Evolutionary conservation across 2,329 filamentous ascomycete genomes (phyloP), one percentile per base, ranked within the genome.

Genomic region (Colletotrichum sp.): DNA sequence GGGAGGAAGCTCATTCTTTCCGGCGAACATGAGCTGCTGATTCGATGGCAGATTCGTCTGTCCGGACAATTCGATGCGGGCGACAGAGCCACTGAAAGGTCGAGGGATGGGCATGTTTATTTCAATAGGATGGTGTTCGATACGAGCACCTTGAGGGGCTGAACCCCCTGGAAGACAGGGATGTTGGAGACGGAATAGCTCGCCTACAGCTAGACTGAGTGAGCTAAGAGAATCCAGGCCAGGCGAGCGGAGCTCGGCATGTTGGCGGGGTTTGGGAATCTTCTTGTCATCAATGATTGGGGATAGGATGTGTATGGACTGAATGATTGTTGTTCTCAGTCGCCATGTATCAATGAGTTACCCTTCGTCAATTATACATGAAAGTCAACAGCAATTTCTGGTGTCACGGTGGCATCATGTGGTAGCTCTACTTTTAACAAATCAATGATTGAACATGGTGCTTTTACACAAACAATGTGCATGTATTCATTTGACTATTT

Each of bases 1-100:
- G 4, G 87, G 83, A 63, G 87, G 87, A 58, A 87, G 82, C 21
- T 80, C 80, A 58, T 78, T 81, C 78, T 87, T 87, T 51, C 83
- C 88, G 12, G 24, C 8, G 27, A 8, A 21, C 27, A 57, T 34
- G 21, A 11, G n/a, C 21, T 27, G 36, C 13, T 31, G 11, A n/a
- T 61, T 61, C 12, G 31, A 21, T 36, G n/a, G 29, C 58, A 21
- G n/a, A 24, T 24, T 33, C 16, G 21, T 29, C 21, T 62, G 33
- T 13, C 9, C 2, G 13, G 15, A 29, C 59, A 18, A 15, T 18
- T 51, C 0, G 59, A 11, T 0, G 15, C 16, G 33, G 59, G 43
- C 13, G 15, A 21, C 12, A 9, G 29, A 1, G 31, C 15, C n/a
- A 8, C 13, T 2, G 33, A 4, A 21, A 21, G 6, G 12, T 51